Base-by-base conservation (phyloP, 2,329 filamentous ascomycete genomes). In the Apiospora phragmitis region DNA sequence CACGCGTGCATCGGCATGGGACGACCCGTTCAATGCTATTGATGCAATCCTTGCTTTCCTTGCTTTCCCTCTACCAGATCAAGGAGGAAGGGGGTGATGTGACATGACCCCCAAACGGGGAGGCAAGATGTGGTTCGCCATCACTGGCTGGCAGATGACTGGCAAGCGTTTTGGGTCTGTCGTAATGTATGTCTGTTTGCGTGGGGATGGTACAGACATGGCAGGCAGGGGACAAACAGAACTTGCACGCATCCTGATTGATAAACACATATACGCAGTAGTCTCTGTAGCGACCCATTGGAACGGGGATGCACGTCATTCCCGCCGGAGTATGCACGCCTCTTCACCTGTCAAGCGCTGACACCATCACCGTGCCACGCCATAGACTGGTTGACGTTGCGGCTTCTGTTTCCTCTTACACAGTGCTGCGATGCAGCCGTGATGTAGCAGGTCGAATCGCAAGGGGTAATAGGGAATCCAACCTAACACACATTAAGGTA, bases 121-220 rank as follows among this genome's bases (percentile, higher is more conserved):
- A 55, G 26, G 51, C 51, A 3, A 21, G 26, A 55, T 55, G 51
- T 55, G 51, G 51, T 32, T 18, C 51, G 21, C 35, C 32, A 21
- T 62, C 55, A 62, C 55, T 62, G 55, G 55, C 18, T 62, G 55
- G 32, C 18, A n/a, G 55, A 14, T 62, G 55, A 62, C 55, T 62
- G 55, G 32, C 32, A 14, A 14, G 55, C 32, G 29, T 38, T 38
- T 38, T 8, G 38, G 38, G 55, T 62, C 12, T 12, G 47, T 49
- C n/a, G 43, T n/a, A 47, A 21, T 35, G 21, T 38, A n/a, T 38
- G 21, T n/a, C 6, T 24, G 55, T 62, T 62, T 62, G 55, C 55
- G 38, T 62, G 32, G 24, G 38, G 55, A 62, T 26, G 21, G 21
- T 35, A 35, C 32, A 59, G 51, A 21, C 51, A 59, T 59, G 29